Evolutionary conservation across 2,329 filamentous ascomycete species (phyloP).

Genomic region (Xylaria sp.): DNA sequence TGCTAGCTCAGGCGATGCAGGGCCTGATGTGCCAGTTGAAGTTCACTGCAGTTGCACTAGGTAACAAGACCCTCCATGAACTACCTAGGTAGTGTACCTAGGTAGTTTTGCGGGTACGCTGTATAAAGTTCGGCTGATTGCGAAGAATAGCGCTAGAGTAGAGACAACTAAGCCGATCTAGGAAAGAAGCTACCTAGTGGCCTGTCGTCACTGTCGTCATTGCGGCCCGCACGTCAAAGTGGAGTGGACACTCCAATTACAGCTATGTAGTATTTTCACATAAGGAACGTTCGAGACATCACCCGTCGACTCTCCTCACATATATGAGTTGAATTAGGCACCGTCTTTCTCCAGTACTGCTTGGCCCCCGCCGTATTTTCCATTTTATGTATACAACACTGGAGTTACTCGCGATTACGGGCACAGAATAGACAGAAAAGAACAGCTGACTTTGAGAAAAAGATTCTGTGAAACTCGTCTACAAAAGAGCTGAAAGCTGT

Average conservation of each 20-base stretch:
- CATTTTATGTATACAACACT: neutral
- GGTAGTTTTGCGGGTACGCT: no score
- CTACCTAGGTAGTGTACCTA: neutral
- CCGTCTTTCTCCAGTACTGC: neutral
- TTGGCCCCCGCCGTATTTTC: neutral
- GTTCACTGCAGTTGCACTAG: neutral
- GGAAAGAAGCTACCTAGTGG: slow-evolving; percentile 20
- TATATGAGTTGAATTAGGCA: neutral
- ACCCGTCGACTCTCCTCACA: neutral
- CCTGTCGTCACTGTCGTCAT: slow-evolving; percentile 29
- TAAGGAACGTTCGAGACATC: neutral
- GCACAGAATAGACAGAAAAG: neutral
- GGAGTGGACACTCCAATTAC: slow-evolving; percentile 3
- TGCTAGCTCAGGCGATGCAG: neutral
- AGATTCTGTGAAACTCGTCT: neutral
- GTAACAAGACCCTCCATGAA: neutral
- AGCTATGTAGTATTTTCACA: neutral
- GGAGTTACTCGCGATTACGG: neutral
- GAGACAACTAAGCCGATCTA: neutral
- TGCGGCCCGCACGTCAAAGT: slow-evolving; percentile 2
- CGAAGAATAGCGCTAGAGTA: neutral
- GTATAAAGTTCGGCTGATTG: slow-evolving; percentile 7
- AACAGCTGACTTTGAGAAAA: neutral
- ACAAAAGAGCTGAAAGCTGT: neutral
- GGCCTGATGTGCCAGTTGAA: no score